These are phyloP conservation scores for Pisolithus thermaeus DNA, from an alignment of 1,284 basidiomycete genomes.

Conservation along the genomic window DNA sequence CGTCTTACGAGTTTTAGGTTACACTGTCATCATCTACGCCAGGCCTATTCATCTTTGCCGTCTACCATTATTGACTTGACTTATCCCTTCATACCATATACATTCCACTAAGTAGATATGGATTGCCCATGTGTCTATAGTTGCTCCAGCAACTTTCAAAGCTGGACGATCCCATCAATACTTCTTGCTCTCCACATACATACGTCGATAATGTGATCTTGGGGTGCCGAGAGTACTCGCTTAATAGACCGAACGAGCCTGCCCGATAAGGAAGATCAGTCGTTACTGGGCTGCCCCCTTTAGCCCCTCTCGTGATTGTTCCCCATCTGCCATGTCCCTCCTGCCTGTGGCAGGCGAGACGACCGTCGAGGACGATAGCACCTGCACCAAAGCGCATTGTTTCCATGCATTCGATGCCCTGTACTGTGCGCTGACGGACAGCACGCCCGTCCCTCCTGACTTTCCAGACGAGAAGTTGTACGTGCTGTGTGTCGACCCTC, in stretches of 20 bases:
- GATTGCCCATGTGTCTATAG: conserved; percentile 33
- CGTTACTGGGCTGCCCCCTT: neutral
- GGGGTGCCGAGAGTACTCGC: neutral
- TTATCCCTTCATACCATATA: conserved; percentile 36
- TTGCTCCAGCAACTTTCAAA: conserved; percentile 16
- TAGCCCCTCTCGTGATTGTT: conserved; percentile 11
- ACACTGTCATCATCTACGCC: conserved; percentile 8
- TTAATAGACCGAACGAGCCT: conserved; percentile 2
- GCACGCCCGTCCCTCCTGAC: conserved; percentile 46
- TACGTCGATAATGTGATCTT: neutral
- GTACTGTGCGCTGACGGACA: conserved; percentile 61
- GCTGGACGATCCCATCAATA: neutral
- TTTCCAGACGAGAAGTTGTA: conserved; percentile 73
- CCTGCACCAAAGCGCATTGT: conserved; percentile 67
- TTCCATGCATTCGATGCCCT: conserved; percentile 76
- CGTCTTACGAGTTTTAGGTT: conserved; percentile 18
- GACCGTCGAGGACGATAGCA: conserved; percentile 33
- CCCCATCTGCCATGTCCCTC: conserved; percentile 41
- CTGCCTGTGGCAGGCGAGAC: conserved; percentile 32
- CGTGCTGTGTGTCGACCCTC: conserved; percentile 21
- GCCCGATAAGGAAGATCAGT: conserved; percentile 25
- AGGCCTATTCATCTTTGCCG: conserved; percentile 11
- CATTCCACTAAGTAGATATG: conserved; percentile 33
- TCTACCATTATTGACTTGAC: conserved; percentile 31
- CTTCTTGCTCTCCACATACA: no score